Evolutionary conservation across 192 early-diverging fungal genomes (phyloP).

Genomic region (Oehlia diaphana): DNA sequence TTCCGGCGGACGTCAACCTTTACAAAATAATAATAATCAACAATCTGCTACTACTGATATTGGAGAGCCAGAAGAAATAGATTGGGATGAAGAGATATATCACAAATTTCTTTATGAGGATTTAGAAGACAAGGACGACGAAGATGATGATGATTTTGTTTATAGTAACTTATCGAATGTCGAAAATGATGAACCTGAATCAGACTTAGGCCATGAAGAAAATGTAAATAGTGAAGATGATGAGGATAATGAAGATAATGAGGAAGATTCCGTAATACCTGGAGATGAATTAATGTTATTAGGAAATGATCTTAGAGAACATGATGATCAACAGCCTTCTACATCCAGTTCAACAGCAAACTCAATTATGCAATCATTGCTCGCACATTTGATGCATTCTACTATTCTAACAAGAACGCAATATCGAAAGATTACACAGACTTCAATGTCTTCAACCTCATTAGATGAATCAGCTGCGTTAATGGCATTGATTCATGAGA

Average conservation of each 20-base stretch:
- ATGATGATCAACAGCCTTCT: not conserved
- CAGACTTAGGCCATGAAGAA: not conserved
- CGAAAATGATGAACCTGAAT: not conserved
- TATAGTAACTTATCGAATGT: not conserved
- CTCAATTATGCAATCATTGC: slow-evolving; percentile 21
- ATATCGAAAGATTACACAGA: slow-evolving; percentile 23
- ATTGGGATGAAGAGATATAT: slow-evolving; percentile 28
- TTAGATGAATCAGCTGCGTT: slow-evolving; percentile 11
- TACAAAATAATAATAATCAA: not conserved
- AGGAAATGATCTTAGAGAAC: slow-evolving; percentile 29
- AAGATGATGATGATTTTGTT: slow-evolving; percentile 27
- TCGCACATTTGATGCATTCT: slow-evolving; percentile 27
- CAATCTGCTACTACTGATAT: not conserved
- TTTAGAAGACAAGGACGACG: slow-evolving; percentile 9
- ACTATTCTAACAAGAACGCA: slow-evolving; percentile 23
- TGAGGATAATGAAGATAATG: not conserved
- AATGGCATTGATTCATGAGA: slow-evolving; percentile 16
- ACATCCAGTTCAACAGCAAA: not conserved
- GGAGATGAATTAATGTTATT: slow-evolving; percentile 16
- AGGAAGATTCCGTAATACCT: not conserved
- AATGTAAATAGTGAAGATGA: no score
- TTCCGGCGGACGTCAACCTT: not conserved
- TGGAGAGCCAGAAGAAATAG: slow-evolving; percentile 1
- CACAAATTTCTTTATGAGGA: slow-evolving; percentile 18
- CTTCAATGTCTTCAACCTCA: not conserved